phyloP scores from a whole-genome alignment of 805 yeast species.

The Yamadazyma scolyti region DNA sequence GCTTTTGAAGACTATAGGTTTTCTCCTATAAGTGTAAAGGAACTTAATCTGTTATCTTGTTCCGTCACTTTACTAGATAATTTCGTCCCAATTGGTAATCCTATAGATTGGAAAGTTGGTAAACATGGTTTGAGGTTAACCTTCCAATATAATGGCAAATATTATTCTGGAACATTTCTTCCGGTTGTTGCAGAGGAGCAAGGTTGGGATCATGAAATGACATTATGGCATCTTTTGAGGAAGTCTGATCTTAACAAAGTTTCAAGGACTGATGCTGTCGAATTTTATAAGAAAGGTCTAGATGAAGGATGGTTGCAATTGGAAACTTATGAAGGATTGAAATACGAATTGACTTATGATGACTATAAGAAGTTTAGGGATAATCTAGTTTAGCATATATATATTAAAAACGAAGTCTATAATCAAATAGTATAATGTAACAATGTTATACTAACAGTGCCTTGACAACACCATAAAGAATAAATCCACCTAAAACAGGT shows the following conservation, averaged over 20 bases:
- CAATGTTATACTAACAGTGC: no score
- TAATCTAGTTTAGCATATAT: no score
- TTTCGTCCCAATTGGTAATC: constrained; percentile 49
- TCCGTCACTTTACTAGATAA: constrained; percentile 64
- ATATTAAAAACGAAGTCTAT: no score
- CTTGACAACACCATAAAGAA: constrained; percentile 51
- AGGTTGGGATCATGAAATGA: constrained; percentile 71
- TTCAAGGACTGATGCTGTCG: constrained; percentile 12
- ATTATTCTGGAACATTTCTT: constrained; percentile 72
- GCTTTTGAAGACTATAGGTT: constrained; percentile 83
- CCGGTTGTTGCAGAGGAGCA: constrained; percentile 92
- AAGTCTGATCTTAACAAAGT: constrained; percentile 57
- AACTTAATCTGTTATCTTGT: constrained; percentile 52
- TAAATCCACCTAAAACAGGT: constrained; percentile 77
- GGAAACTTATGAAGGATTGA: constrained; percentile 34
- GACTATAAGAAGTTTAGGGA: constrained; percentile 14
- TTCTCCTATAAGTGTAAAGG: constrained; percentile 53
- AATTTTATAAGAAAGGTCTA: constrained; percentile 26
- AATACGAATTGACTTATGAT: constrained; percentile 20
- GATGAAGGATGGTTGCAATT: constrained; percentile 31
- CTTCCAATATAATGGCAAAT: constrained; percentile 38
- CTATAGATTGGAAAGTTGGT: constrained; percentile 79
- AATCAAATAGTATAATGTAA: no score
- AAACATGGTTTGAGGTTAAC: constrained; percentile 71
- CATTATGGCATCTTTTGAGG: constrained; percentile 62